Evolutionary conservation across 768 basidiomycete species (phyloP).

Genomic region (Suillus sp.): DNA sequence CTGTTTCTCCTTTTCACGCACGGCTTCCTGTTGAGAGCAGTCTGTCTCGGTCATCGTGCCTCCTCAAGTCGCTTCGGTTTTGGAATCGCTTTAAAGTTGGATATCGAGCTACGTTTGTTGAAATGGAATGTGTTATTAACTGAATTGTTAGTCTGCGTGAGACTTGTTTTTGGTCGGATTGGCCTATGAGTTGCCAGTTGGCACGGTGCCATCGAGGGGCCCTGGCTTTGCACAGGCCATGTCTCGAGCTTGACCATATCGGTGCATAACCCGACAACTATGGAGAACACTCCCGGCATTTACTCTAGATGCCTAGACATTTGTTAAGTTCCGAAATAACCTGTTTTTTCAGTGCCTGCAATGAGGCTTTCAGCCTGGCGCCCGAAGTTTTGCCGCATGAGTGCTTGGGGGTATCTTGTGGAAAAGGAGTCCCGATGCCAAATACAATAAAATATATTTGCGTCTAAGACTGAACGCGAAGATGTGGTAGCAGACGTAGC

Average conservation of each 20-base stretch:
- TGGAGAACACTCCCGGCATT: slow-evolving; percentile 2
- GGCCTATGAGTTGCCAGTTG: slow-evolving; percentile 6
- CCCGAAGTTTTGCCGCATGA: neutral
- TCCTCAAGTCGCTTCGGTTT: neutral
- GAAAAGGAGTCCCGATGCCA: slow-evolving; percentile 1
- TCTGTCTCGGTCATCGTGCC: neutral
- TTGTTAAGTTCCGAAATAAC: slow-evolving; percentile 4
- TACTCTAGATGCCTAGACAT: slow-evolving; percentile 1
- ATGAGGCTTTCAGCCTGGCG: slow-evolving; percentile 2
- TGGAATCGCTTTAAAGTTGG: neutral
- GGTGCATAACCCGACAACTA: neutral
- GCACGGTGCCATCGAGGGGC: slow-evolving; percentile 5
- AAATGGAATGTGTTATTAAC: neutral
- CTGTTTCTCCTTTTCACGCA: slow-evolving; percentile 4
- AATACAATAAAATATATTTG: neutral
- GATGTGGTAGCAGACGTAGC: neutral
- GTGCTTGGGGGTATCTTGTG: slow-evolving; percentile 5
- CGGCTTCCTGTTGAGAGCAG: neutral
- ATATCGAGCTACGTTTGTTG: neutral
- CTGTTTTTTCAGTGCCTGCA: neutral
- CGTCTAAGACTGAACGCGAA: neutral
- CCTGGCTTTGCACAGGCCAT: neutral
- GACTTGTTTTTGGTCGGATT: neutral
- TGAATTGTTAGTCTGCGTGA: neutral
- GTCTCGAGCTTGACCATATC: slow-evolving; percentile 7